Percentiles rank a stretch among this genome's conserved stretches.
Conservation (phyloP, 768 basidiomycete genomes). For the Mycena indigotica region DNA sequence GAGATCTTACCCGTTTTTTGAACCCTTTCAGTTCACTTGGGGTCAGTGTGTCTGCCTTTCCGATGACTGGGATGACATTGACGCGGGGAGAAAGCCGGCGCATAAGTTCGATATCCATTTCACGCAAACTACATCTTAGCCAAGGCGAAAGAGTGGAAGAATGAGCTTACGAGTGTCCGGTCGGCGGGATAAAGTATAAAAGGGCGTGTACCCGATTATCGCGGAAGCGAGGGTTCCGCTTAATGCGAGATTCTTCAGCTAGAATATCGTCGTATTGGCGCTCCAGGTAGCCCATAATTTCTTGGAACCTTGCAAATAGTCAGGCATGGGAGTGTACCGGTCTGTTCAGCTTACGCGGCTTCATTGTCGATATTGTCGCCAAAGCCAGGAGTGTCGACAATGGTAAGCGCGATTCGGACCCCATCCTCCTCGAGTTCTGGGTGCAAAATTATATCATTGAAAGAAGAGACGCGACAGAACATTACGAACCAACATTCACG, state of each 20-base stretch:
- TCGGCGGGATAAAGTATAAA: conserved; percentile 97
- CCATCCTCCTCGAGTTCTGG: conserved; percentile 98
- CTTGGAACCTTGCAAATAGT: conserved; percentile 77
- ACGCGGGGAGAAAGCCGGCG: conserved; percentile 95
- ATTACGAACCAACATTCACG: conserved; percentile 79
- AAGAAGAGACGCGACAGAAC: background rate
- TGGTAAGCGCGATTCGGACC: conserved; percentile 94
- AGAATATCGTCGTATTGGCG: conserved; percentile 99
- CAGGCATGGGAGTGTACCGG: too few species aligned
- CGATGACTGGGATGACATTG: conserved; percentile 97
- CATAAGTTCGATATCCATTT: conserved; percentile 99
- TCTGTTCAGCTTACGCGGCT: conserved; percentile 94
- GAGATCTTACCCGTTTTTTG: conserved; percentile 69
- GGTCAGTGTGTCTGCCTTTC: conserved; percentile 95
- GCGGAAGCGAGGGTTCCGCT: conserved; percentile 98
- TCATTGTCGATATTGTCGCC: conserved; percentile 99
- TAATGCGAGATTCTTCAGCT: conserved; percentile 97
- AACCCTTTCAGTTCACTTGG: conserved; percentile 91
- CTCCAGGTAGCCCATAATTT: conserved; percentile 95
- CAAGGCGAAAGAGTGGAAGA: conserved; percentile 3
- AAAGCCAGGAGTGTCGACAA: conserved; percentile 98
- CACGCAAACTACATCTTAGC: conserved; percentile 65
- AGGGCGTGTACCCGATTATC: conserved; percentile 97
- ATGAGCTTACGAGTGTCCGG: conserved; percentile 86
- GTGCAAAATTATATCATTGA: conserved; percentile 2